Percentiles rank a stretch among this genome's conserved stretches.
phyloP scores from a whole-genome alignment of 1,139 yeast species.

The Candida dubliniensis region DNA sequence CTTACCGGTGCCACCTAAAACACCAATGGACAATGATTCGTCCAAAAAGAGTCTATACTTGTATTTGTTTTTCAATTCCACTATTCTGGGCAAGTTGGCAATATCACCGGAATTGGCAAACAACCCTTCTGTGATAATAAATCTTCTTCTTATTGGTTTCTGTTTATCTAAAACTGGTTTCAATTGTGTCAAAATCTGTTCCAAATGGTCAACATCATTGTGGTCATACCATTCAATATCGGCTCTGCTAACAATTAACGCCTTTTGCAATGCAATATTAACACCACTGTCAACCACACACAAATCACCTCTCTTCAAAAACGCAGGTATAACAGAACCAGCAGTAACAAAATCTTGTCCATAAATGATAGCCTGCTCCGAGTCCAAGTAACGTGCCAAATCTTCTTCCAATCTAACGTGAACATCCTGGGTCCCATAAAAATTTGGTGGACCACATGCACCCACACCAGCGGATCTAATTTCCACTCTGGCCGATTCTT shows the following conservation, averaged over 20 bases:
- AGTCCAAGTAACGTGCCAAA: conserved; percentile 70
- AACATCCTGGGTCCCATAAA: conserved; percentile 93
- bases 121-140: conserved; percentile 87
- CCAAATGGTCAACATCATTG: conserved; percentile 83
- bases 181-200: conserved; percentile 61
- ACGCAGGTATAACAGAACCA: conserved; percentile 95
- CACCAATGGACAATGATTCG: conserved; percentile 85
- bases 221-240: conserved; percentile 83
- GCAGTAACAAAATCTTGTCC: conserved; percentile 93
- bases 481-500: conserved; percentile 55
- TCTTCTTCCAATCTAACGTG: conserved; percentile 81
- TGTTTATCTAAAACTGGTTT: conserved; percentile 63
- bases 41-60: conserved; percentile 86
- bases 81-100: conserved; percentile 67
- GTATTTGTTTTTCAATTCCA: conserved; percentile 74
- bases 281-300: conserved; percentile 85
- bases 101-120: conserved; percentile 82
- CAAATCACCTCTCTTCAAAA: conserved; percentile 91
- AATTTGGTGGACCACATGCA: conserved; percentile 98
- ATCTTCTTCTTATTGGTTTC: conserved; percentile 79
- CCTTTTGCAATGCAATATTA: conserved; percentile 80
- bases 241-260: conserved; percentile 82
- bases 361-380: conserved; percentile 78
- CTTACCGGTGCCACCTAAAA: conserved; percentile 79
- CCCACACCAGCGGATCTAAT: conserved; percentile 83